Percentiles rank a stretch among this genome's conserved stretches.
Conservation (phyloP, 352 stramenopile genomes). For the Thraustotheca clavata region DNA sequence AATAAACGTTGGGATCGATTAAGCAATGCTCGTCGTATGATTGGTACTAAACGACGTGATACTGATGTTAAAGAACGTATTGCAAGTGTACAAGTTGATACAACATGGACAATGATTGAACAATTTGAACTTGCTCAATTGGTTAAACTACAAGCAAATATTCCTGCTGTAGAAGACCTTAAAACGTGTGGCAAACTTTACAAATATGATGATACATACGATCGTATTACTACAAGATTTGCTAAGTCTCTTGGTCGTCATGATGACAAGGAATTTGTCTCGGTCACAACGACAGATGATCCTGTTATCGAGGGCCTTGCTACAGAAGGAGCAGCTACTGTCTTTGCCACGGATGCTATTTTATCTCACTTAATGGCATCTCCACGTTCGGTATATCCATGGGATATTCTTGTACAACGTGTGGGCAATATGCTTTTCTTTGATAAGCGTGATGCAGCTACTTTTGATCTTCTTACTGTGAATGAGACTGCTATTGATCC, state of each 20-base stretch:
- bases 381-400: constrained; percentile 94
- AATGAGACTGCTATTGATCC: constrained; percentile 93
- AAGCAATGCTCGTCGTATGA: constrained; percentile 63
- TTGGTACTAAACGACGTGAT: constrained; percentile 51
- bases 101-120: constrained; percentile 91
- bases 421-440: constrained; percentile 96
- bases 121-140: constrained; percentile 95
- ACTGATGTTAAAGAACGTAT: constrained; percentile 74
- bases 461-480: constrained; percentile 93
- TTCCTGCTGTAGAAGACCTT: constrained; percentile 83
- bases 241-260: constrained; percentile 69
- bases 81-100: constrained; percentile 86
- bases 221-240: constrained; percentile 87
- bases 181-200: constrained; percentile 92
- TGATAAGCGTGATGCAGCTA: constrained; percentile 93
- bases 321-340: constrained; percentile 83
- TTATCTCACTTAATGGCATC: constrained; percentile 95
- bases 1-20: constrained; percentile 80
- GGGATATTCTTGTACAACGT: constrained; percentile 93
- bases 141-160: constrained; percentile 89
- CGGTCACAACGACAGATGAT: constrained; percentile 95
- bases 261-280: constrained; percentile 93
- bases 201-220: constrained; percentile 92
- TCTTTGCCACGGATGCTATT: constrained; percentile 97
- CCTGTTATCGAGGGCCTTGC: constrained; percentile 92